A percentile compares a stretch with the other conserved stretches of the same genome.
These are phyloP conservation scores for Aspergillus sparsus DNA, from an alignment of 495 filamentous ascomycete species.

Conservation along the genomic window DNA sequence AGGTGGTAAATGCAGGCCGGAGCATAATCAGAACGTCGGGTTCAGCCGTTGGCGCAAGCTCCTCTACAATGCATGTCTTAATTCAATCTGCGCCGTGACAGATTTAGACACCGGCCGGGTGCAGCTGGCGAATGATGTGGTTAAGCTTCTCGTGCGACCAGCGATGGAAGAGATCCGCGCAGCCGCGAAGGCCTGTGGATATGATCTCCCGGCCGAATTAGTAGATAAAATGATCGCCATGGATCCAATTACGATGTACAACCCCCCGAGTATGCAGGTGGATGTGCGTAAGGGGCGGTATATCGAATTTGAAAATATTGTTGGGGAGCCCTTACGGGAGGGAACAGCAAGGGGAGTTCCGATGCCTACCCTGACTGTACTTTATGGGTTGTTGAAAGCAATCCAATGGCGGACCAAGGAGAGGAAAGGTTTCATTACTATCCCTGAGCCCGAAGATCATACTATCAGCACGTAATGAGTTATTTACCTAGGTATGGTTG, in stretches of 20 bases:
- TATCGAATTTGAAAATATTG: slow-evolving; percentile 55
- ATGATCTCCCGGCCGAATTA: slow-evolving; percentile 27
- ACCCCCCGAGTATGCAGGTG: slow-evolving; percentile 50
- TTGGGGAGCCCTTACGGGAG: slow-evolving; percentile 54
- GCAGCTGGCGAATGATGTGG: slow-evolving; percentile 39
- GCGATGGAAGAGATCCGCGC: slow-evolving; percentile 45
- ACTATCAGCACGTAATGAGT: slow-evolving; percentile 12
- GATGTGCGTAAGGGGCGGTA: slow-evolving; percentile 52
- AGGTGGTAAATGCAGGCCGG: slow-evolving; percentile 28
- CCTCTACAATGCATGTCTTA: slow-evolving; percentile 51
- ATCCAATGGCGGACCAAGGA: slow-evolving; percentile 23
- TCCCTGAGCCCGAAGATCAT: slow-evolving; percentile 18
- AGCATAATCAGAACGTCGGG: slow-evolving; percentile 38
- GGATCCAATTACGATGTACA: slow-evolving; percentile 38
- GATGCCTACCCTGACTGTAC: slow-evolving; percentile 15
- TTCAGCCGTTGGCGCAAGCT: slow-evolving; percentile 53
- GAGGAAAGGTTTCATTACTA: slow-evolving; percentile 16
- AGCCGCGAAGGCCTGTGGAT: slow-evolving; percentile 26
- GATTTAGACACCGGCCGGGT: slow-evolving; percentile 49
- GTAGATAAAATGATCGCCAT: slow-evolving; percentile 27
- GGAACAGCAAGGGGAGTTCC: slow-evolving; percentile 23
- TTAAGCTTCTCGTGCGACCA: slow-evolving; percentile 43
- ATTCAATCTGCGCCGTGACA: slow-evolving; percentile 47
- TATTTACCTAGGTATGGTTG: neutral
- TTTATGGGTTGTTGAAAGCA: slow-evolving; percentile 16